These are phyloP conservation scores for Fusarium sp. DNA, from an alignment of 2,329 filamentous ascomycete species.

Conservation along the genomic window DNA sequence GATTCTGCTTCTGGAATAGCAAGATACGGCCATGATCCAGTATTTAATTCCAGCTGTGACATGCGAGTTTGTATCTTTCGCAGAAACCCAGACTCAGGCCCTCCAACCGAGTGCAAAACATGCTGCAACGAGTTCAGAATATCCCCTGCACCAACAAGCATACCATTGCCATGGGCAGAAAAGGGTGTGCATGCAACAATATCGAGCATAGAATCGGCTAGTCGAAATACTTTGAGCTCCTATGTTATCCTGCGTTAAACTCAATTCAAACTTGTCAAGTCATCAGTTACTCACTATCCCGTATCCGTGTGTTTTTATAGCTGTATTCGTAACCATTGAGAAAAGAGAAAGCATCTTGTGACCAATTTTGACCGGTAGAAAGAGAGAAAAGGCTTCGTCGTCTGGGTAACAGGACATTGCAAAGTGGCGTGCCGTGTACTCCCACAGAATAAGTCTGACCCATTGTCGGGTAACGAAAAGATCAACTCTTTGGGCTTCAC, in stretches of 20 bases:
- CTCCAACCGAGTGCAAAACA: conserved; percentile 43
- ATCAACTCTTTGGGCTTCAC: conserved; percentile 46
- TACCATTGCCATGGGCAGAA: conserved; percentile 35
- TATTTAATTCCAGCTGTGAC: conserved; percentile 30
- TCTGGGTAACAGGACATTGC: conserved; percentile 45
- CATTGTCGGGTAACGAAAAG: conserved; percentile 48
- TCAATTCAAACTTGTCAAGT: too few relatives aligned
- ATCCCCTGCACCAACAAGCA: conserved; percentile 44
- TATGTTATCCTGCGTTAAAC: conserved; percentile 14
- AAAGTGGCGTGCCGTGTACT: conserved; percentile 47
- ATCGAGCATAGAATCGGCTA: conserved; percentile 45
- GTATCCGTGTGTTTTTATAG: conserved; percentile 46
- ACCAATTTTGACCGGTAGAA: conserved; percentile 45
- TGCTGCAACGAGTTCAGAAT: conserved; percentile 40
- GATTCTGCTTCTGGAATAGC: conserved; percentile 2
- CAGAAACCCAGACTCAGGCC: conserved; percentile 35
- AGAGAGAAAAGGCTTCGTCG: conserved; percentile 45
- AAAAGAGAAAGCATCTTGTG: conserved; percentile 45
- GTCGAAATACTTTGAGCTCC: conserved; percentile 47
- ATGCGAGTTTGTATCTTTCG: conserved; percentile 37
- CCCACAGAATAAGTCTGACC: conserved; percentile 47
- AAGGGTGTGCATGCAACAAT: conserved; percentile 39
- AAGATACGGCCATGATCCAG: conserved; percentile 34
- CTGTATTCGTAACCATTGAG: conserved; percentile 39
- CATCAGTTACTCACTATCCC: conserved; percentile 39